Percentiles rank a stretch among this genome's conserved stretches.
Evolutionary conservation across 2,329 filamentous ascomycete species (phyloP).

Genomic region (Neoarthrinium moseri): DNA sequence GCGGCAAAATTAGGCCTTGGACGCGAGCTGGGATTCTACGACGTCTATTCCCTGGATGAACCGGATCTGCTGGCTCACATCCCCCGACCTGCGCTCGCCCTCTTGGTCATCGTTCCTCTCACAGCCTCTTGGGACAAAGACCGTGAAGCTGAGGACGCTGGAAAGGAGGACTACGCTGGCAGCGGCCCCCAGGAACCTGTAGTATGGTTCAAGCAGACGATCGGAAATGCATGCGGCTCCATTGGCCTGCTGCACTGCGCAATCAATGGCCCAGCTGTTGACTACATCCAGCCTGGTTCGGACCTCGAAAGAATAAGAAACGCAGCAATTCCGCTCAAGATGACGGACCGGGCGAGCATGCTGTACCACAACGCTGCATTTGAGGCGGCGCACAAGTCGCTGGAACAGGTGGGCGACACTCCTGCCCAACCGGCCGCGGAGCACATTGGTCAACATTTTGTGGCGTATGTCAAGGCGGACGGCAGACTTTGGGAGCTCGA

Average conservation of each 20-base stretch:
- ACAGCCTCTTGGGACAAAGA: constrained; percentile 36
- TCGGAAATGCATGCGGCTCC: constrained; percentile 77
- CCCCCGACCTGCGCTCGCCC: constrained; percentile 72
- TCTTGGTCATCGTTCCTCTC: constrained; percentile 78
- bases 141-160: constrained; percentile 34
- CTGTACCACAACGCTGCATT: constrained; percentile 70
- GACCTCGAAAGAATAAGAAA: constrained; percentile 58
- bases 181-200: constrained; percentile 61
- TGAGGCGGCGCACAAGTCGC: constrained; percentile 71
- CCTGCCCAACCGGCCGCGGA: constrained; percentile 60
- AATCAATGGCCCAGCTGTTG: constrained; percentile 63
- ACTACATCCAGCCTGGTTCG: constrained; percentile 52
- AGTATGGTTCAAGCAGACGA: constrained; percentile 84
- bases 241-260: constrained; percentile 75
- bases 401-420: constrained; percentile 68
- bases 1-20: constrained; percentile 72
- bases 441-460: constrained; percentile 71
- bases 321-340: constrained; percentile 62
- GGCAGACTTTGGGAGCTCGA: constrained; percentile 77
- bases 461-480: constrained; percentile 73
- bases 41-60: constrained; percentile 80
- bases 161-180: constrained; percentile 15
- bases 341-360: constrained; percentile 61
- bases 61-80: constrained; percentile 72
- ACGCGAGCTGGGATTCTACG: constrained; percentile 68